Conservation (phyloP, 352 stramenopile species). For the Pythium scleroteichum region DNA sequence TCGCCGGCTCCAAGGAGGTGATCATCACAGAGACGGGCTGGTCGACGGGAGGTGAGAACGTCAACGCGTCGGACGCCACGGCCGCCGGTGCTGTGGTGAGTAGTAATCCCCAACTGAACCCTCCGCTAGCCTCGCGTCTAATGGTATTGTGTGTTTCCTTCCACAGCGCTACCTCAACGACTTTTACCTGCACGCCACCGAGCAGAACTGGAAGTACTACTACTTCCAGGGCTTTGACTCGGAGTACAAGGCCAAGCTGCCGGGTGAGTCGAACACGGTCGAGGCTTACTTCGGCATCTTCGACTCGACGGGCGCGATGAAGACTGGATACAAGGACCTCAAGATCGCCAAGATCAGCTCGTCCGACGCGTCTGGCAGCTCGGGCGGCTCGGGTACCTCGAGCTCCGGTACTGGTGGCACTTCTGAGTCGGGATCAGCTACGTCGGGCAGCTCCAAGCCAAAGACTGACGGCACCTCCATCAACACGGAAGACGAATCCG, state of each 20-base stretch:
- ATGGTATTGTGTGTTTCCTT: conserved; percentile 22
- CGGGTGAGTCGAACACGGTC: conserved; percentile 48
- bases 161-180: conserved; percentile 65
- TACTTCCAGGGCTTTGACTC: conserved; percentile 88
- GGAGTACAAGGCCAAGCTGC: conserved; percentile 68
- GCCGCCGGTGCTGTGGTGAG: conserved; percentile 43
- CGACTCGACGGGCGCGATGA: conserved; percentile 58
- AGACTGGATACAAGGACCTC: conserved; percentile 56
- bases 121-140: background rate
- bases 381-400: background rate
- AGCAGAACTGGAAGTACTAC: conserved; percentile 84
- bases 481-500: conserved; percentile 5
- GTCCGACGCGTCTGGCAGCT: background rate
- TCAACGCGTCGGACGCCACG: conserved; percentile 60
- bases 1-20: conserved; percentile 72
- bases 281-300: conserved; percentile 84
- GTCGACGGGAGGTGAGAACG: conserved; percentile 61
- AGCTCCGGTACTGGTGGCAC: background rate
- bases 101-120: background rate
- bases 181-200: conserved; percentile 66
- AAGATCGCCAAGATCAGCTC: conserved; percentile 38
- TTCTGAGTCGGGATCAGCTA: background rate
- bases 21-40: conserved; percentile 86
- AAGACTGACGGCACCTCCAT: background rate
- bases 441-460: background rate